Conservation (phyloP, 1,284 basidiomycete species). For the Sporisorium iseilematis-ciliati region DNA sequence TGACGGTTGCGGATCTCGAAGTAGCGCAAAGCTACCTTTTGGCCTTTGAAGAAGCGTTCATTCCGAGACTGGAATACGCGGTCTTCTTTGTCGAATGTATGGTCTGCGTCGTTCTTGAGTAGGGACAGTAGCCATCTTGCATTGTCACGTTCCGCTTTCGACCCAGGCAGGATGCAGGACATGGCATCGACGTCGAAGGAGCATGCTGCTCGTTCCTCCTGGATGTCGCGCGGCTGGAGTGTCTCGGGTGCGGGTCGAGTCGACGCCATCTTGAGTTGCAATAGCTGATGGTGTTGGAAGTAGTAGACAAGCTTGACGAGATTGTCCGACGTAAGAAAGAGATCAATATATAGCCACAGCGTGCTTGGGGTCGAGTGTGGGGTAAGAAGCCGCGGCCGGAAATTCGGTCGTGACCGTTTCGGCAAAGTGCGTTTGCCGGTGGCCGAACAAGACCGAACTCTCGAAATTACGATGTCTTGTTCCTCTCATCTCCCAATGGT, state of each 20-base stretch:
- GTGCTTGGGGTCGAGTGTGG: slow-evolving; percentile 1
- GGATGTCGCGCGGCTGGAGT: slow-evolving; percentile 49
- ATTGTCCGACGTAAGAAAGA: not conserved
- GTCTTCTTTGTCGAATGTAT: slow-evolving; percentile 51
- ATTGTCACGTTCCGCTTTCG: slow-evolving; percentile 41
- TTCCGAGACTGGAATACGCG: slow-evolving; percentile 56
- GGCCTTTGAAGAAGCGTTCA: slow-evolving; percentile 54
- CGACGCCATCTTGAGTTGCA: slow-evolving; percentile 14
- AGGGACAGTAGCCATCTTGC: slow-evolving; percentile 54
- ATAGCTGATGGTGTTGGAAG: not conserved
- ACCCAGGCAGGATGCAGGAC: slow-evolving; percentile 58
- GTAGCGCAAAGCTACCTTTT: slow-evolving; percentile 53
- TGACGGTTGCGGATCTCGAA: slow-evolving; percentile 57
- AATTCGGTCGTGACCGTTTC: not conserved
- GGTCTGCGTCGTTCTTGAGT: slow-evolving; percentile 48
- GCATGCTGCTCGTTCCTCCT: slow-evolving; percentile 43
- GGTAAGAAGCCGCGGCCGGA: slow-evolving; percentile 1
- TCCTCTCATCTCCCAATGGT: not conserved
- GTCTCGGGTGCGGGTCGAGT: slow-evolving; percentile 48
- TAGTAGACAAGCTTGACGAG: not conserved
- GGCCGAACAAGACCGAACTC: slow-evolving; percentile 25
- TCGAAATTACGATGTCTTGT: slow-evolving; percentile 8
- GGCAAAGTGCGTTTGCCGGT: slow-evolving; percentile 13
- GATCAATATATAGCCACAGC: too few species aligned
- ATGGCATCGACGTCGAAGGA: slow-evolving; percentile 54